phyloP scores from a whole-genome alignment of 345 rosid genomes.

The Linum tenue region DNA sequence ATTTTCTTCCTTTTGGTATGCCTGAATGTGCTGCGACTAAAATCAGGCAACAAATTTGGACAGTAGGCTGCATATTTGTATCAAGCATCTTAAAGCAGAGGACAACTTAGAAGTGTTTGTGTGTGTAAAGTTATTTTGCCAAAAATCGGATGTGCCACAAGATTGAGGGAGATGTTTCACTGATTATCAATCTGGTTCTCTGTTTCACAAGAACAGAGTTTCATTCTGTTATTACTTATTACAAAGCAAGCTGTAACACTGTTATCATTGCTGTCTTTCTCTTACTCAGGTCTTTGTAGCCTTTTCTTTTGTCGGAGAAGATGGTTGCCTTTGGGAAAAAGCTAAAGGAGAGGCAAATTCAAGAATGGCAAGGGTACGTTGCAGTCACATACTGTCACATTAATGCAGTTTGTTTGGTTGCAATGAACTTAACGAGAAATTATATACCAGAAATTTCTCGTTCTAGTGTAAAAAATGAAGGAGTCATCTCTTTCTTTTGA shows the following conservation, averaged over 20 bases:
- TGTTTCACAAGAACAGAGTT: neutral
- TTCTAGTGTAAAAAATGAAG: neutral
- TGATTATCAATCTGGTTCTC: neutral
- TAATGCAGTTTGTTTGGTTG: too few relatives aligned
- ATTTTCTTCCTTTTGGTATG: neutral
- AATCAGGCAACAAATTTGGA: neutral
- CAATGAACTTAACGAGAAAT: too few relatives aligned
- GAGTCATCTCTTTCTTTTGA: neutral
- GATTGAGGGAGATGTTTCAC: neutral
- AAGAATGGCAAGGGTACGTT: constrained; percentile 6
- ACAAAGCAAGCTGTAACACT: neutral
- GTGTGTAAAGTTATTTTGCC: neutral
- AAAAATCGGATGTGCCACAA: neutral
- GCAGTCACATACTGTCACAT: neutral
- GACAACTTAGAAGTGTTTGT: neutral
- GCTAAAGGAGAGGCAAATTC: constrained; percentile 1
- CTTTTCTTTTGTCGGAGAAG: neutral
- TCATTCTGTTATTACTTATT: neutral
- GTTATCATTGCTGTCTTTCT: neutral
- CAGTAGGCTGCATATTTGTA: neutral
- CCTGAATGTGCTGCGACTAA: neutral
- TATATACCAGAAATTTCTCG: too few relatives aligned
- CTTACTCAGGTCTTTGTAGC: neutral
- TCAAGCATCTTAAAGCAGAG: neutral
- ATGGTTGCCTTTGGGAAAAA: constrained; percentile 8